Conservation (phyloP, 306 rosid genomes). For the Neltuma alba region DNA sequence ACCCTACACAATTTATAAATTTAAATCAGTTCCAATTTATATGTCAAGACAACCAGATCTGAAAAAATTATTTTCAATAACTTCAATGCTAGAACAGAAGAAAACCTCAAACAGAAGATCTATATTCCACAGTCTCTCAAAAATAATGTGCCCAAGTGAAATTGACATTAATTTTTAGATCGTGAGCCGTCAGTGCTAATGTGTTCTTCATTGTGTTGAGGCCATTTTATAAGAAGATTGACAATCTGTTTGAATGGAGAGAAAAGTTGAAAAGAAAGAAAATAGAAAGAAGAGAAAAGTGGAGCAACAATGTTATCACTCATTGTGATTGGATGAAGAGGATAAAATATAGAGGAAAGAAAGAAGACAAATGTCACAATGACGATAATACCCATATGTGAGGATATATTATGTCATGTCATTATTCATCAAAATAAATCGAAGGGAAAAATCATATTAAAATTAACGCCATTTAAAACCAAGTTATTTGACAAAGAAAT, state of each 20-base stretch:
- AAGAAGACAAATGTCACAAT: neutral
- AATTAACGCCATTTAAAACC: too few species aligned
- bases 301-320: too few species aligned
- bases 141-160: neutral
- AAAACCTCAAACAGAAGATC: neutral
- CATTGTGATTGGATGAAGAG: neutral
- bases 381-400: too few species aligned
- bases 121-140: neutral
- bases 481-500: too few species aligned
- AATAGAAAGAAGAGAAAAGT: too few species aligned
- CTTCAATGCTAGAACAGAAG: neutral
- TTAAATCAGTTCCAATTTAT: neutral
- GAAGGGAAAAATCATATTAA: too few species aligned
- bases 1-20: neutral
- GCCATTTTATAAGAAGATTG: constrained; percentile 7
- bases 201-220: neutral
- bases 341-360: too few species aligned
- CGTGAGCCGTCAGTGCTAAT: neutral
- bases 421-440: too few species aligned
- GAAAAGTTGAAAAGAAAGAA: too few species aligned
- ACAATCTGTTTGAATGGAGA: neutral
- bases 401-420: too few species aligned
- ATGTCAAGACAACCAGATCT: neutral
- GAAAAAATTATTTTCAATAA: neutral
- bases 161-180: neutral